These are phyloP conservation scores for Penicillium coprophilum DNA, from an alignment of 495 filamentous ascomycete genomes.

Conservation along the genomic window DNA sequence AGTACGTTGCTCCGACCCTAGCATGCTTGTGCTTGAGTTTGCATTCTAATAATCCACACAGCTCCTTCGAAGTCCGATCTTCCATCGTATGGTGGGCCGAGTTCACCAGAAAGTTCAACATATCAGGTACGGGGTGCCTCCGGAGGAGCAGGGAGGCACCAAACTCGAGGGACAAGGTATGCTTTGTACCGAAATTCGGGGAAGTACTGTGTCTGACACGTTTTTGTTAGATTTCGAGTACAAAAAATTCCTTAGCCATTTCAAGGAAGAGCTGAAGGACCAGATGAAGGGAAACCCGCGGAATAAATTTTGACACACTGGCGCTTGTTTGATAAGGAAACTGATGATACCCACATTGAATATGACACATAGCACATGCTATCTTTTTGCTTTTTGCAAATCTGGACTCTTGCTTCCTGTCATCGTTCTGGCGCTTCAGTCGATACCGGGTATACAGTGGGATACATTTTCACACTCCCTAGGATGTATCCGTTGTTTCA, in stretches of 20 bases:
- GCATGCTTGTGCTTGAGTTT: slow-evolving; percentile 4
- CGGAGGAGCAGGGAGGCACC: slow-evolving; percentile 58
- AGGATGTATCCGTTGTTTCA: slow-evolving; percentile 53
- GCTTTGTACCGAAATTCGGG: slow-evolving; percentile 1
- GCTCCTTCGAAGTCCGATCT: slow-evolving; percentile 60
- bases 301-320: slow-evolving; percentile 33
- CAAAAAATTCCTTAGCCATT: slow-evolving; percentile 53
- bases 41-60: slow-evolving; percentile 39
- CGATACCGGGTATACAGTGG: slow-evolving; percentile 49
- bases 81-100: slow-evolving; percentile 57
- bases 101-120: slow-evolving; percentile 56
- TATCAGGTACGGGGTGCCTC: slow-evolving; percentile 52
- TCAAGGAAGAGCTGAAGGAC: slow-evolving; percentile 60
- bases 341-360: slow-evolving; percentile 24
- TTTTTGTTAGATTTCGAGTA: slow-evolving; percentile 24
- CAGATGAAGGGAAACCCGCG: slow-evolving; percentile 51
- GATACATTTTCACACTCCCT: slow-evolving; percentile 38
- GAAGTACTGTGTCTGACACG: slow-evolving; percentile 17
- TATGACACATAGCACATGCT: background rate
- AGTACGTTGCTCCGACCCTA: slow-evolving; percentile 28
- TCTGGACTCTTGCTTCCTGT: background rate
- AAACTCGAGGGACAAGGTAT: slow-evolving; percentile 52
- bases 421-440: background rate
- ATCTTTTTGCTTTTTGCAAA: background rate
- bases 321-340: slow-evolving; percentile 13